A percentile compares a stretch with the other conserved stretches of the same genome.
These are phyloP conservation scores for Marasmius fiardii DNA, from an alignment of 1,284 basidiomycete species.

Conservation along the genomic window DNA sequence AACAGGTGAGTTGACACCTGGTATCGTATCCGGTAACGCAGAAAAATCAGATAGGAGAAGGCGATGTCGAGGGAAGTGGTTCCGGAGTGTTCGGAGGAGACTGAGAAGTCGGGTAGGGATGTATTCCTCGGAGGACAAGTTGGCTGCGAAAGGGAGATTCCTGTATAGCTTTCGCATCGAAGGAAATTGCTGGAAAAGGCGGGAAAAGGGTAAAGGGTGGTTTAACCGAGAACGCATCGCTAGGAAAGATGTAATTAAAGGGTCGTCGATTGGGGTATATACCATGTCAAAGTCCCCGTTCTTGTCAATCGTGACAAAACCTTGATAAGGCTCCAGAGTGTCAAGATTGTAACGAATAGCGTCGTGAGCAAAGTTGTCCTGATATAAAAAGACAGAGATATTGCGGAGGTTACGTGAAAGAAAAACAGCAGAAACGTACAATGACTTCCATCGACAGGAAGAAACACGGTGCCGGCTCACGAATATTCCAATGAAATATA, in stretches of 20 bases:
- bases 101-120: conserved; percentile 91
- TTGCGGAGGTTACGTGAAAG: not conserved
- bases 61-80: conserved; percentile 87
- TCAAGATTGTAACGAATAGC: conserved; percentile 85
- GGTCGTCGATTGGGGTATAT: conserved; percentile 85
- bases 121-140: conserved; percentile 88
- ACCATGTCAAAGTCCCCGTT: conserved; percentile 85
- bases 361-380: conserved; percentile 99
- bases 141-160: conserved; percentile 85
- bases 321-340: conserved; percentile 82
- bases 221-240: conserved; percentile 55
- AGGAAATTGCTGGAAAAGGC: conserved; percentile 53
- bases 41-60: conserved; percentile 93
- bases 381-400: conserved; percentile 6
- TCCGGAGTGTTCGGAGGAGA: conserved; percentile 81
- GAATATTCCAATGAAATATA: conserved; percentile 83
- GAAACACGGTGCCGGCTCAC: conserved; percentile 84
- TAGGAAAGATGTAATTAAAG: conserved; percentile 76
- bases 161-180: conserved; percentile 61
- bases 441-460: conserved; percentile 95
- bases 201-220: conserved; percentile 53
- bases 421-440: conserved; percentile 43
- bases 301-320: conserved; percentile 77
- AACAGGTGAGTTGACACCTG: conserved; percentile 87
- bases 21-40: conserved; percentile 81